Base-by-base conservation (phyloP, 2,329 filamentous ascomycete genomes). In the Nemania sp. region DNA sequence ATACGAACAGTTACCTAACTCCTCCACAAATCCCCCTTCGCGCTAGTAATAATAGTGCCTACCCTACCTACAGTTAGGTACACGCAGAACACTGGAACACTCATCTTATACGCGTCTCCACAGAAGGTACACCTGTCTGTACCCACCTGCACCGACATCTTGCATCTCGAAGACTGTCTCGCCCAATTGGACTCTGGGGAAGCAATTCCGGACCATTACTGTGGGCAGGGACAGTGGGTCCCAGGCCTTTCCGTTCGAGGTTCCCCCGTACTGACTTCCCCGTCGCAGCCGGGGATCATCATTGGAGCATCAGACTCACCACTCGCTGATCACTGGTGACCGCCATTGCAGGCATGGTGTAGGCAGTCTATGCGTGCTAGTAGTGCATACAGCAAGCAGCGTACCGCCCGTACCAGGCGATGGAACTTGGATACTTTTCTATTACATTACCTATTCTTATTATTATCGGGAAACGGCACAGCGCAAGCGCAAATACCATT, bases 271-370 rank as follows among this genome's bases (percentile, higher is more conserved):
- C 22, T 52, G 5, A 26, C n/a, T 49, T 22, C 47, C 18, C 54
- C 47, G 51, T 64, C 62, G 41, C 62, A 64, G 63, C 64, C 27
- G 43, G 52, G 52, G 41, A 32, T 49, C 61, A 47, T 45, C 22
- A 67, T 64, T 67, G 65, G 65, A 55, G 51, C 61, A 45, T 56
- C 51, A 53, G 22, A 57, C 32, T 56, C 61, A 29, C 26, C 35
- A 68, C 55, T 62, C 64, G 66, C 56, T 62, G 57, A 47, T 32
- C 57, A 62, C 62, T 58, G 18, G 65, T 68, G 66, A 68, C 62
- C 67, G 58, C 63, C 35, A 45, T 45, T 63, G 47, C 15, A 62
- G n/a, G 5, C 32, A 35, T 43, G 35, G 32, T 38, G 27, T 64
- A n/a, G n/a, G n/a, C n/a, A n/a, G n/a, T n/a, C n/a, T n/a, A n/a